Conservation (phyloP, 768 basidiomycete species). For the Termitomyces eurrhizus region DNA sequence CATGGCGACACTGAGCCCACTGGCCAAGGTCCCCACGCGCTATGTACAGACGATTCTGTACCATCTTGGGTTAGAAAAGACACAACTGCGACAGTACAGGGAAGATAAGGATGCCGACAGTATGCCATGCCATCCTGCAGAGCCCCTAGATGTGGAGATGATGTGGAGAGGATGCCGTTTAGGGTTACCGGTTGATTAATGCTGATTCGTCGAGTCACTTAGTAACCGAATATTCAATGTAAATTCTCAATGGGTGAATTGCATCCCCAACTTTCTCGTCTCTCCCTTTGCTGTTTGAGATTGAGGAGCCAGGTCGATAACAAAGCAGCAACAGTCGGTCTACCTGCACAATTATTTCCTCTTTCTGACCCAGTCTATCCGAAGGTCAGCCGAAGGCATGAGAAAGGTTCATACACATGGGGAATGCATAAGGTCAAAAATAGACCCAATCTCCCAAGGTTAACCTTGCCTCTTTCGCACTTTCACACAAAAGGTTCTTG, state of each 20-base stretch:
- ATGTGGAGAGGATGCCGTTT: neutral
- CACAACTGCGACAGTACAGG: neutral
- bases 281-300: no score
- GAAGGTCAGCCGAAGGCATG: neutral
- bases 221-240: neutral
- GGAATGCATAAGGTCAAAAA: neutral
- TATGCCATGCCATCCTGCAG: neutral
- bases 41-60: neutral
- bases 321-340: neutral
- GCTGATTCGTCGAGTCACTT: conserved; percentile 15
- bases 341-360: neutral
- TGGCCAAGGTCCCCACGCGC: neutral
- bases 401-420: neutral
- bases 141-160: neutral
- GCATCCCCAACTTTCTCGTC: neutral
- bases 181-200: neutral
- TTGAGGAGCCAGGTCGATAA: neutral
- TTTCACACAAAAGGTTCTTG: conserved; percentile 7
- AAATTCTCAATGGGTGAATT: neutral
- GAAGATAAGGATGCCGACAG: neutral
- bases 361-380: neutral
- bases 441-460: conserved; percentile 1
- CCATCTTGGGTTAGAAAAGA: neutral
- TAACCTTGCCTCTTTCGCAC: conserved; percentile 2
- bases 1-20: no score